Percentiles rank a stretch among this genome's conserved stretches.
Evolutionary conservation across 1,284 basidiomycete genomes (phyloP).

Genomic region (Coniophora puteana): DNA sequence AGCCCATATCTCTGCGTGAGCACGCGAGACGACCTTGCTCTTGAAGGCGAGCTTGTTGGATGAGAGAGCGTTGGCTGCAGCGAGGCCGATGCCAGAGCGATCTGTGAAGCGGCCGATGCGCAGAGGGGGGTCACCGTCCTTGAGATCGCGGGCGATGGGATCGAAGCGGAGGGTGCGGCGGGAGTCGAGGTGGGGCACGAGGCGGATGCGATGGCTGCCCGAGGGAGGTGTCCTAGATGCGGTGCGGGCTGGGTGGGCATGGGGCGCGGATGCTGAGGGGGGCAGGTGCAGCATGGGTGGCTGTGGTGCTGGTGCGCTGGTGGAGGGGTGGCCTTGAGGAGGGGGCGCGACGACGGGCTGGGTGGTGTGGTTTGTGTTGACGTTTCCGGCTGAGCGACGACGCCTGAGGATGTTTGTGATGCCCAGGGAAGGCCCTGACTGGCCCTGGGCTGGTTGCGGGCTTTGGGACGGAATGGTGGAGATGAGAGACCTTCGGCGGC

Average conservation of each 20-base stretch:
- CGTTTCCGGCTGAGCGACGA: constrained; percentile 43
- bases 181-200: constrained; percentile 93
- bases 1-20: constrained; percentile 95
- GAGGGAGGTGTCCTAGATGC: background rate
- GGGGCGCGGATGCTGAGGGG: constrained; percentile 13
- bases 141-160: constrained; percentile 84
- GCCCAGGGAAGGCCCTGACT: constrained; percentile 24
- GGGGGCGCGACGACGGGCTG: constrained; percentile 10
- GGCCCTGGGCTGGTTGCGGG: constrained; percentile 17
- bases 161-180: constrained; percentile 91
- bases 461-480: constrained; percentile 18
- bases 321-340: constrained; percentile 13
- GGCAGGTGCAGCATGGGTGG: constrained; percentile 9
- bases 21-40: constrained; percentile 92
- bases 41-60: constrained; percentile 92
- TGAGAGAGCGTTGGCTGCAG: constrained; percentile 66
- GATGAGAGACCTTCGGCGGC: constrained; percentile 19
- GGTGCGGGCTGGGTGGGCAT: background rate
- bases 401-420: constrained; percentile 48
- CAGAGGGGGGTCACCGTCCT: constrained; percentile 63
- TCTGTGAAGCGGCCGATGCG: constrained; percentile 94
- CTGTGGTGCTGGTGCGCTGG: constrained; percentile 20
- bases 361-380: constrained; percentile 1
- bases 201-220: constrained; percentile 60
- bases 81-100: constrained; percentile 63